These are phyloP conservation scores for Platanus orientalis DNA, from an alignment of 164 flowering plant genomes.

Conservation along the genomic window DNA sequence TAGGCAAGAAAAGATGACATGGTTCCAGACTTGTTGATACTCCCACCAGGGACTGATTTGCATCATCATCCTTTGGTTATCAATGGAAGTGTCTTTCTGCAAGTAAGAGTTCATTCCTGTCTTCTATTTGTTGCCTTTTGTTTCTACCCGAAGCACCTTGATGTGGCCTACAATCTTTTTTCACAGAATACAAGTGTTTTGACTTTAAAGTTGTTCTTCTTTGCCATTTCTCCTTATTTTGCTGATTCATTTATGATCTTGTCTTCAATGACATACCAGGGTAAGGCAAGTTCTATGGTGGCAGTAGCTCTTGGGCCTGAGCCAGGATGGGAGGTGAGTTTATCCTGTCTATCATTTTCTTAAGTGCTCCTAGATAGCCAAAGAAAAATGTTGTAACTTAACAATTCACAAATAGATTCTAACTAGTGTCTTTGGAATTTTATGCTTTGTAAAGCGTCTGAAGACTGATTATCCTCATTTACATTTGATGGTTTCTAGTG, in stretches of 20 bases:
- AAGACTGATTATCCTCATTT: too few species aligned
- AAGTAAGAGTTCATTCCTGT: conserved; percentile 43
- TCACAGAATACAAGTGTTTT: background rate
- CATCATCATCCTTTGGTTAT: conserved; percentile 72
- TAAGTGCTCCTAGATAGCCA: background rate
- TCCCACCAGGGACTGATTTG: conserved; percentile 82
- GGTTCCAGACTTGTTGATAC: conserved; percentile 71
- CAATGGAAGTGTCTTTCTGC: conserved; percentile 76
- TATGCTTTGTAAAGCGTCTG: too few species aligned
- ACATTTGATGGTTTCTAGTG: too few species aligned
- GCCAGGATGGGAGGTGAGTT: conserved; percentile 80
- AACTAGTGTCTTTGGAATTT: too few species aligned
- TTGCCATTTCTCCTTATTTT: background rate
- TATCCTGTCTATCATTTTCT: background rate
- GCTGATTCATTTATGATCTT: background rate
- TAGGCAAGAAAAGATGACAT: conserved; percentile 77
- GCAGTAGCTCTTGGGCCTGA: conserved; percentile 79
- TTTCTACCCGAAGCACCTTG: too few species aligned
- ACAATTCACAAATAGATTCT: background rate
- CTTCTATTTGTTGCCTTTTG: background rate
- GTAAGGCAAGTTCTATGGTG: conserved; percentile 93
- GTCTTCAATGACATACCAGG: conserved; percentile 23
- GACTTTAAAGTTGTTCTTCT: too few species aligned
- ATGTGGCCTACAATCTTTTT: background rate
- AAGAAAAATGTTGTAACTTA: background rate